Percentiles rank a stretch among this genome's conserved stretches.
Conservation (phyloP, 2,329 filamentous ascomycete genomes). For the Talaromyces sp. region DNA sequence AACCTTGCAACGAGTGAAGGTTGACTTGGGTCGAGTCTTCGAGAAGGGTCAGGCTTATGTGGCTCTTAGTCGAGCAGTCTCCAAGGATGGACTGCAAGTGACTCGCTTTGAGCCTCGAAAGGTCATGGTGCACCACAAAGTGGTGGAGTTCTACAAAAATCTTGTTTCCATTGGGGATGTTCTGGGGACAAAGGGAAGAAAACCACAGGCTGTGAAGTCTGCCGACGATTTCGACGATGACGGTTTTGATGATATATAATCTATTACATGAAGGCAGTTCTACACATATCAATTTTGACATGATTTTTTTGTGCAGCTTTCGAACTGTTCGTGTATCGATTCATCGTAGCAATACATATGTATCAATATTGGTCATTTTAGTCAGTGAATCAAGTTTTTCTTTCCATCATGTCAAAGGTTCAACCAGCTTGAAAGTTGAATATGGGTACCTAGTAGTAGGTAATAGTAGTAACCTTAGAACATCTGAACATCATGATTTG, state of each 20-base stretch:
- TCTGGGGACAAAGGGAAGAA: constrained; percentile 30
- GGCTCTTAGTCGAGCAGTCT: constrained; percentile 88
- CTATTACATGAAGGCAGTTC: no score
- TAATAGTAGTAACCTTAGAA: no score
- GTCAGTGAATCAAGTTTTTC: no score
- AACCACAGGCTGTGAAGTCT: constrained; percentile 17
- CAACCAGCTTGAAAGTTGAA: no score
- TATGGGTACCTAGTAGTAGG: no score
- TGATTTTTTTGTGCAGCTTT: neutral
- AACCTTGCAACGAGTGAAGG: constrained; percentile 89
- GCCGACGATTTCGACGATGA: constrained; percentile 34
- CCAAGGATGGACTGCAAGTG: constrained; percentile 83
- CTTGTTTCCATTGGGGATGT: constrained; percentile 71
- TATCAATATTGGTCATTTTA: no score
- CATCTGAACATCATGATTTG: no score
- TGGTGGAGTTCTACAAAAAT: constrained; percentile 81
- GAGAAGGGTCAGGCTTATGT: constrained; percentile 98
- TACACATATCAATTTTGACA: neutral
- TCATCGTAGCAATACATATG: no score
- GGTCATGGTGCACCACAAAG: constrained; percentile 90
- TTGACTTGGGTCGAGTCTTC: constrained; percentile 88
- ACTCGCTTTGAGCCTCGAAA: constrained; percentile 84
- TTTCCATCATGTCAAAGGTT: no score
- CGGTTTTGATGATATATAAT: constrained; percentile 43
- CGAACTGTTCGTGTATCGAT: neutral